Conservation (phyloP, 1,139 yeast genomes). For the Magnusiomyces ingens region DNA sequence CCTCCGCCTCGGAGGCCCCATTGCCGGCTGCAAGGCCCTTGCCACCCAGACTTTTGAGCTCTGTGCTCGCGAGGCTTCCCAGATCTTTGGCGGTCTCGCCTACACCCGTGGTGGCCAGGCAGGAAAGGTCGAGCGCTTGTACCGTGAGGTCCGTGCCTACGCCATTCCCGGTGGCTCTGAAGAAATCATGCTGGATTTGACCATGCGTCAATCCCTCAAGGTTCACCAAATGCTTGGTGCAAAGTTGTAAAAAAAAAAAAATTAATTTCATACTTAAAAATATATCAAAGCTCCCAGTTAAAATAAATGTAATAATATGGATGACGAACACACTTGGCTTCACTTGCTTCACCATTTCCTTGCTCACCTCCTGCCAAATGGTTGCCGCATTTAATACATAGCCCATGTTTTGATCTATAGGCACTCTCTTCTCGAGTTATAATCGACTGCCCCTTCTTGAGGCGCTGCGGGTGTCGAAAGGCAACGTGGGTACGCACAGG, state of each 20-base stretch:
- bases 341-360: background rate
- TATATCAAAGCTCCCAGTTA: background rate
- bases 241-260: slow-evolving; percentile 27
- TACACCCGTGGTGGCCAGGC: slow-evolving; percentile 41
- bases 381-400: slow-evolving; percentile 5
- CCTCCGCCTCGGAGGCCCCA: slow-evolving; percentile 40
- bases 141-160: slow-evolving; percentile 40
- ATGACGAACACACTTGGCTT: background rate
- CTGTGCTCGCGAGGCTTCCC: slow-evolving; percentile 42
- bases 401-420: background rate
- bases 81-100: slow-evolving; percentile 41
- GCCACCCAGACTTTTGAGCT: slow-evolving; percentile 38
- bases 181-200: slow-evolving; percentile 40
- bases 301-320: background rate
- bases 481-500: slow-evolving; percentile 1
- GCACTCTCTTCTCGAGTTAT: slow-evolving; percentile 3
- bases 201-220: slow-evolving; percentile 37
- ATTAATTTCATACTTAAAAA: background rate
- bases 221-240: slow-evolving; percentile 38
- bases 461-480: background rate
- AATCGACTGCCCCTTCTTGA: background rate
- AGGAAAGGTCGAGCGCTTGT: slow-evolving; percentile 39
- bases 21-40: slow-evolving; percentile 41
- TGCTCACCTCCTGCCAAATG: background rate
- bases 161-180: slow-evolving; percentile 43